Base-by-base conservation (phyloP, 495 filamentous ascomycete genomes). In the Cudoniella acicularis region DNA sequence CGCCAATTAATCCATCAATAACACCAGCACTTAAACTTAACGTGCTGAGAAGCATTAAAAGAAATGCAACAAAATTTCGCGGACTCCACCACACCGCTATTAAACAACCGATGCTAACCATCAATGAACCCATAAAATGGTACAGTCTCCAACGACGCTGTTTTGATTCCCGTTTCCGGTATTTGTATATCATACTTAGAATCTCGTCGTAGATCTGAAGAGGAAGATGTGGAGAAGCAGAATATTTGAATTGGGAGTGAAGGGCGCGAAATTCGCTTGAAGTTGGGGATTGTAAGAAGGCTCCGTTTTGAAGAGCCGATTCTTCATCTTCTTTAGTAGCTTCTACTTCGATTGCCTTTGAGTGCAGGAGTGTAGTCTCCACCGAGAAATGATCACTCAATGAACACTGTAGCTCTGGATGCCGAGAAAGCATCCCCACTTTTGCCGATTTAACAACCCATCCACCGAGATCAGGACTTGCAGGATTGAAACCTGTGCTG, bases 301-400 rank as follows among this genome's bases (percentile, higher is more conserved):
- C 49, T 17, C 67, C 65, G 47, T 64, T 63, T 16, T 55, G 49
- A 3, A 64, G 41, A 30, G 58, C 57, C 16, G 42, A 25, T 10
- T 62, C 62, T 16, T 62, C 57, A 20, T 55, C 27, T 4, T 51
- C 54, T 2, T 52, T 47, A 0, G 22, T 25, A 17, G 54, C 16
- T 41, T 43, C 40, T 40, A 45, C 46, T 36, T 48, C 41, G 3
- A 60, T n/a, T 11, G 50, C 16, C 22, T 41, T 54, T 30, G 74
- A 71, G 26, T 79, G 72, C n/a, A 73, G 60, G 1, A 93, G 69
- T 0, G 82, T 87, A 2, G 85, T 80, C 69, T 90, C 86, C 41
- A 97, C 84, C 26, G 89, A 89, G 70, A 96, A 98, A 69, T 98
- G 94, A 68, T 98, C 92, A 62, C 89, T 95, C 36, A 98, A 76